Evolutionary conservation across 2,329 filamentous ascomycete genomes (phyloP), one percentile per base, ranked within the genome.

Genomic region (Tolypocladium album): DNA sequence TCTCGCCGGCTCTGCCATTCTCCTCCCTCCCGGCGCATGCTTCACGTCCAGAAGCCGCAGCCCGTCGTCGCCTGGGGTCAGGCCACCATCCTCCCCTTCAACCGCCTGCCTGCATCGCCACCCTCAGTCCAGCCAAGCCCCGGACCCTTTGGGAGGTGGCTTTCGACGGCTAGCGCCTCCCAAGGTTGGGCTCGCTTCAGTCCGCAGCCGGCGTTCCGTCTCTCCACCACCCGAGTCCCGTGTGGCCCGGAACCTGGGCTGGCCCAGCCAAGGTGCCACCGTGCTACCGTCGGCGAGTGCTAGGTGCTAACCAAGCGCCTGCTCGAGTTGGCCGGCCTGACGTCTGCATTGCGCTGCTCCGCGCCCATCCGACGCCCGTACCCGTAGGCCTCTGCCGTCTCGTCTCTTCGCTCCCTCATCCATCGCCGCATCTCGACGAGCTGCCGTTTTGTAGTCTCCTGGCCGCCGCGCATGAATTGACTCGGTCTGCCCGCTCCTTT

Each of bases 201-300:
- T 57, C 58, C 47, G 45, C 45, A 59, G 59, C 61, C 58, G 61
- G 58, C 57, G 15, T 60, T 60, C 61, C 60, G 60, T 58, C 50
- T 56, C 59, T 40, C 61, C 59, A 59, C 61, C 59, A 59, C 59
- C 20, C 50, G 15, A 53, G 20, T 43, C 61, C 57, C 57, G 59
- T 59, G 38, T 61, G 58, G 58, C 59, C 60, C 60, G 60, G 42
- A 59, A 56, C 50, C 31, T 55, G 53, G 55, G 55, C 55, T 43
- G 27, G 7, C 50, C 52, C 31, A n/a, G 39, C 45, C 31, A 15
- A 27, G 12, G 36, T n/a, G 47, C 17, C 27, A 34, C 27, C 17
- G 17, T 34, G 8, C 27, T 55, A 6, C 59, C 42, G 22, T 36
- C 50, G 4, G 9, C 12, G 8, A 12, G 20, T 13, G n/a, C 24